Evolutionary conservation across 1,284 basidiomycete species (phyloP), one percentile per base, ranked within the genome.

Genomic region (Ganoderma multipileum): DNA sequence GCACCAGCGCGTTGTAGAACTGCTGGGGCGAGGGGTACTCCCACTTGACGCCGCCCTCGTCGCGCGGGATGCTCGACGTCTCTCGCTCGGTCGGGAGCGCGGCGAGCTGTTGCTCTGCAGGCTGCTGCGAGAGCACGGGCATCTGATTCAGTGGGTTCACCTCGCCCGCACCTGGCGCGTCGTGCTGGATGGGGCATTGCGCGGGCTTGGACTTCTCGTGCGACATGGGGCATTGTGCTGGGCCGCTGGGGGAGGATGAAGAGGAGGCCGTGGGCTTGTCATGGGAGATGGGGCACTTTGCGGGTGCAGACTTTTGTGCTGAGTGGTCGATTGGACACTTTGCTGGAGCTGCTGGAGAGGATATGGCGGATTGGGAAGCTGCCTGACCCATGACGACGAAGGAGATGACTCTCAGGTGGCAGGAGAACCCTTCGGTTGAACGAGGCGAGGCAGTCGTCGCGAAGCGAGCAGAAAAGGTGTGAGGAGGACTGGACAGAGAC

Each of bases 21-120:
- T 99, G 97, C 82, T 99, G 97, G 2, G 97, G 96, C 6, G 95
- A 97, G 1, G 98, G 98, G 81, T 99, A 99, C 77, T 98, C 97
- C 98, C 98, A 99, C 73, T 79, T 86, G 60, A 71, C 81, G 65
- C 47, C 47, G 47, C 77, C 74, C 7, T 79, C 76, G 63, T 93
- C 88, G 47, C 96, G 90, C 2, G 96, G 96, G 76, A 99, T 99
- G 9, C 94, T 91, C 0, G 95, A 97, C 54, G 87, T 84, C 11
- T 87, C 90, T 68, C 97, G 89, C 44, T 91, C 86, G 0, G 90
- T 93, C 3, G 96, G 93, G 26, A 99, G 87, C 30, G 85, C 82
- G 3, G 85, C 72, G 3, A 81, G 79, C 76, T 95, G 91, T 16
- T 88, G 80, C 9, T 87, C 83, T 0, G 89, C 84, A 1, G 89